A percentile compares a stretch with the other conserved stretches of the same genome.
Evolutionary conservation across 495 filamentous ascomycete species (phyloP).

Genomic region (Cairneyella variabilis): DNA sequence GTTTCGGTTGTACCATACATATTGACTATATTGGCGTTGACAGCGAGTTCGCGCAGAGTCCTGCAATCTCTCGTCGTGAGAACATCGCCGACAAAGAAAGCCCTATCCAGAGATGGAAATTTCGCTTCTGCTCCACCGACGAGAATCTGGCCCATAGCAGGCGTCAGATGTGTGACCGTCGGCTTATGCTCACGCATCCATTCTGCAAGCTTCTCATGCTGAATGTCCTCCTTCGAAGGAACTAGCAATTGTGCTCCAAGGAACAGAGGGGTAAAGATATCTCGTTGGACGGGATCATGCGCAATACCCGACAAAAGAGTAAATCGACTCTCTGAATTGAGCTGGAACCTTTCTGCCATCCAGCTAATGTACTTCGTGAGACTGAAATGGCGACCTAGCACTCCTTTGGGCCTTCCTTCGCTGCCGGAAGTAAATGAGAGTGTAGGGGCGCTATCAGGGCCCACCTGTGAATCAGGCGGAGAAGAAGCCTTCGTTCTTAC

Average conservation of each 20-base stretch:
- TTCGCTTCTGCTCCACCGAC: conserved; percentile 77
- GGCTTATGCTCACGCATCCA: conserved; percentile 81
- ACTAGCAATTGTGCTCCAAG: conserved; percentile 79
- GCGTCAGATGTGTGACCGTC: conserved; percentile 88
- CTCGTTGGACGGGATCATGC: conserved; percentile 84
- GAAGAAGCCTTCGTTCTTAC: conserved; percentile 48
- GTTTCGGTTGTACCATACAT: conserved; percentile 95
- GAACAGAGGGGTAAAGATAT: conserved; percentile 94
- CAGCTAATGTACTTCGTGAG: conserved; percentile 85
- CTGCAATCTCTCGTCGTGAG: conserved; percentile 83
- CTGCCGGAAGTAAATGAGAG: conserved; percentile 82
- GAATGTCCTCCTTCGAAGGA: conserved; percentile 79
- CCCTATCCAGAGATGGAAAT: conserved; percentile 73
- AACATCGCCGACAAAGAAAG: conserved; percentile 93
- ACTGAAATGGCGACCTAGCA: conserved; percentile 83
- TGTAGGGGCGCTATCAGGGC: conserved; percentile 83
- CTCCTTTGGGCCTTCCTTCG: conserved; percentile 84
- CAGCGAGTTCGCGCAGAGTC: conserved; percentile 71
- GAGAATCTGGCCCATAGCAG: conserved; percentile 94
- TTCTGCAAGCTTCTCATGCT: conserved; percentile 82
- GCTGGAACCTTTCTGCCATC: conserved; percentile 82
- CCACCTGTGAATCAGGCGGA: conserved; percentile 73
- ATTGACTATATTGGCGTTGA: conserved; percentile 78
- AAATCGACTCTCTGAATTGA: conserved; percentile 72
- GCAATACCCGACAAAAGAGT: conserved; percentile 83